phyloP scores from a whole-genome alignment of 441 rosid genomes.

The Mallotus repandus region DNA sequence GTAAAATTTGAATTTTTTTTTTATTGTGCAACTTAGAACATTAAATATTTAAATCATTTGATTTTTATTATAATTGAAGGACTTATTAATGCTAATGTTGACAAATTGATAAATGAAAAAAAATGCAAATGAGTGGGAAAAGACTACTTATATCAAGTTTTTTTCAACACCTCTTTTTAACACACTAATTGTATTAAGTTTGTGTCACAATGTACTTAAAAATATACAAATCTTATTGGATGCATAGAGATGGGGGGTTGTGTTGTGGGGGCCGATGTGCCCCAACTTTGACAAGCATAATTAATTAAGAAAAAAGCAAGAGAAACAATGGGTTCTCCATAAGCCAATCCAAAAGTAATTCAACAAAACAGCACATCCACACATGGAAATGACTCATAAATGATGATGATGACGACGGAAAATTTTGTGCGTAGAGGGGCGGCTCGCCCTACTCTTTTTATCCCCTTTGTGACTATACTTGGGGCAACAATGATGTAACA shows the following conservation, averaged over 20 bases:
- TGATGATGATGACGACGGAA: slow-evolving; percentile 24
- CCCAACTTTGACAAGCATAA: slow-evolving; percentile 25
- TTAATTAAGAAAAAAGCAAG: background rate
- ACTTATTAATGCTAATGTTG: too few species aligned
- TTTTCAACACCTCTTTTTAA: too few species aligned
- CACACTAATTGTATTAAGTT: too few species aligned
- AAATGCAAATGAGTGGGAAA: too few species aligned
- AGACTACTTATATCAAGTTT: too few species aligned
- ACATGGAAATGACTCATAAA: slow-evolving; percentile 41
- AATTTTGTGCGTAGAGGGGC: slow-evolving; percentile 26
- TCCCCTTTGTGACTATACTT: slow-evolving; percentile 5
- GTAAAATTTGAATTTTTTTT: too few species aligned
- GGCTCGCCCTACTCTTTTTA: slow-evolving; percentile 22
- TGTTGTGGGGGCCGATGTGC: slow-evolving; percentile 15
- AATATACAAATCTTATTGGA: too few species aligned
- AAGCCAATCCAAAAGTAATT: slow-evolving; percentile 11
- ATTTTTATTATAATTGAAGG: too few species aligned
- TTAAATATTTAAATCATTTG: too few species aligned
- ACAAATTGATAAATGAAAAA: too few species aligned
- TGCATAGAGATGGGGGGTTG: background rate
- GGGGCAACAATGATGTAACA: slow-evolving; percentile 17
- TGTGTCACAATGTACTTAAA: too few species aligned
- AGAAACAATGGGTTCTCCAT: slow-evolving; percentile 4
- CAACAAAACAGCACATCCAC: slow-evolving; percentile 9
- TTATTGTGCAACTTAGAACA: too few species aligned